Evolutionary conservation across 352 stramenopile species (phyloP), one percentile per base, ranked within the genome.

Genomic region (Thraustotheca clavata): DNA sequence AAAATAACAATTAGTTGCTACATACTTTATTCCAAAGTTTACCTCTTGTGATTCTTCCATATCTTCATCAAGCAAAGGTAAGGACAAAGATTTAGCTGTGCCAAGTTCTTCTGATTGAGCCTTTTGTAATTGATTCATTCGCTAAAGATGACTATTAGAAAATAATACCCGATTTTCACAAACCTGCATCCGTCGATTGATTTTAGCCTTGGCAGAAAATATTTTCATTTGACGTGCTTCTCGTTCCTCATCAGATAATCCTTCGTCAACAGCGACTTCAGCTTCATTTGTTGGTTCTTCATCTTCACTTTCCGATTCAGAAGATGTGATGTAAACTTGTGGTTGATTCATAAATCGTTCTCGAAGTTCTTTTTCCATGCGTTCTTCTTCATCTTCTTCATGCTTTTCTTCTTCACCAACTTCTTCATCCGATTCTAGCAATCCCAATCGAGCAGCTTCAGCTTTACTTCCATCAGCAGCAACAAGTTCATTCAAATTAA

Each of bases 261-360:
- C 71, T 26, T 89, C 79, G 22, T 87, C 74, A 36, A 83, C 71
- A 46, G 87, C 77, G n/a, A 69, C 69, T 7, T 73, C 47, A 34
- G 76, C 67, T 4, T 6, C 6, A 29, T 22, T 29, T 6, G 6
- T 14, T 14, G 43, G 43, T 29, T 70, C 54, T 11, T 69, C 66
- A 18, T 18, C 6, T 31, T 69, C 63, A 62, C 71, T 77, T 43
- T 85, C 83, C 2, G 80, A 89, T 69, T 92, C 83, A n/a, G 80
- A 89, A 8, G 84, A 93, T 29, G 84, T 91, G 61, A 93, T 83
- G 66, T 93, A 93, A 47, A 93, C 91, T 60, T 93, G 83, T 3
- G 84, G 84, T 34, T 93, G 84, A 69, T 86, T 84, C 62, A 62
- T 40, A 68, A 75, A 89, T 32, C 84, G 80, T 35, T 90, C 79